These are phyloP conservation scores for Dactylellina haptotyla DNA, from an alignment of 2,329 filamentous ascomycete species.

Conservation along the genomic window DNA sequence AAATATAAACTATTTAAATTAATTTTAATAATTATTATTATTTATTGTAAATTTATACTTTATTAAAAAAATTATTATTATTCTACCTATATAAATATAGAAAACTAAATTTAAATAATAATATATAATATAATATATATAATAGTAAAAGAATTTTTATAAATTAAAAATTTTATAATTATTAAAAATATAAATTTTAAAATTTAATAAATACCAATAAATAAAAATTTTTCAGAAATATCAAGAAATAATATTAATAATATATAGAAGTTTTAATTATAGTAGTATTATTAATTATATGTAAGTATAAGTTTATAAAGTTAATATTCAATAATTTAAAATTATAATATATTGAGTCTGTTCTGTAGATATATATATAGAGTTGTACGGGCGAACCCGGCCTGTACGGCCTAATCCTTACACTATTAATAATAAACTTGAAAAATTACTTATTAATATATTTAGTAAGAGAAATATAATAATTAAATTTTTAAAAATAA, in stretches of 20 bases:
- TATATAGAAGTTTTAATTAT: neutral
- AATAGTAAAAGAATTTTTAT: neutral
- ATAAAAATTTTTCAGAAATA: no score
- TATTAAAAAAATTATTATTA: neutral
- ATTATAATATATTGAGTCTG: no score
- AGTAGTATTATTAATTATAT: neutral
- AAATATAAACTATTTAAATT: neutral
- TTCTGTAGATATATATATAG: no score
- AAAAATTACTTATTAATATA: no score
- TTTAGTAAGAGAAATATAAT: no score
- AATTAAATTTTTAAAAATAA: no score
- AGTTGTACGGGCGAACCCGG: no score
- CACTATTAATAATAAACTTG: no score
- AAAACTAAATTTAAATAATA: neutral
- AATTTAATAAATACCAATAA: no score
- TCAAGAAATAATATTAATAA: neutral
- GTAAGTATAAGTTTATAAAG: neutral
- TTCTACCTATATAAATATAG: neutral
- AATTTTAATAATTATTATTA: neutral
- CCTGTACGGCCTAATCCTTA: no score
- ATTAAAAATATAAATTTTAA: no score
- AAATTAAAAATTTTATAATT: neutral
- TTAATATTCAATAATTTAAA: no score
- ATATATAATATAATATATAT: neutral
- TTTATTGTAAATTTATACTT: neutral